Conservation (phyloP, 2,329 filamentous ascomycete genomes). For the Epichloe sibirici region DNA sequence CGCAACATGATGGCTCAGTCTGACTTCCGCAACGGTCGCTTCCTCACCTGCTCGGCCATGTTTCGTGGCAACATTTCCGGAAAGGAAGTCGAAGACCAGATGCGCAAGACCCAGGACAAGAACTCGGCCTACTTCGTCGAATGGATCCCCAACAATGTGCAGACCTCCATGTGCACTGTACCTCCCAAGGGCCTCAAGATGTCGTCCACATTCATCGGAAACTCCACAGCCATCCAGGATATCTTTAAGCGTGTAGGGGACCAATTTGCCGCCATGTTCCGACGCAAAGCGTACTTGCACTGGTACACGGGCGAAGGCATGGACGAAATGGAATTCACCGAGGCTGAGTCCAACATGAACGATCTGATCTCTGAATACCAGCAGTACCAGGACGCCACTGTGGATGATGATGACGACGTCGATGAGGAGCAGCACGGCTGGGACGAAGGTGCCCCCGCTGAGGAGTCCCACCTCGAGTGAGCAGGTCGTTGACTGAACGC, state of each 20-base stretch:
- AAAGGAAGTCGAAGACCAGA: constrained; percentile 99
- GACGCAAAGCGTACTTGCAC: constrained; percentile 99
- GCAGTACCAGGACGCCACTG: constrained; percentile 97
- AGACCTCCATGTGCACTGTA: constrained; percentile 97
- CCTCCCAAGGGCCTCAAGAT: constrained; percentile 95
- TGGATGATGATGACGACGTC: constrained; percentile 93
- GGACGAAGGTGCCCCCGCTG: constrained; percentile 61
- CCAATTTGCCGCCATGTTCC: constrained; percentile 99
- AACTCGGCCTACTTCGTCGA: constrained; percentile 99
- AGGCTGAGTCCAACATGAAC: constrained; percentile 99
- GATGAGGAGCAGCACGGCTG: constrained; percentile 62
- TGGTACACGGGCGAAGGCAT: constrained; percentile 99
- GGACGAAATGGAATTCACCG: constrained; percentile 99
- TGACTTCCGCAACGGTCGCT: constrained; percentile 98
- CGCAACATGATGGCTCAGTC: constrained; percentile 99
- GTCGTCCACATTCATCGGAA: constrained; percentile 97
- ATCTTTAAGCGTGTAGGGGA: constrained; percentile 99
- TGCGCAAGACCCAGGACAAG: constrained; percentile 99
- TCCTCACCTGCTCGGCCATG: constrained; percentile 98
- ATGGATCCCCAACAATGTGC: constrained; percentile 99
- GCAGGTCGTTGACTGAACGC: background rate
- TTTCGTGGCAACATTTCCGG: constrained; percentile 99
- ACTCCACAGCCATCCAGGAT: constrained; percentile 99
- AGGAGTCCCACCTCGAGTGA: constrained; percentile 25
- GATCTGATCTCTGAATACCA: constrained; percentile 98